Conservation (phyloP, 2,329 filamentous ascomycete genomes). For the Clonostachys rosea region DNA sequence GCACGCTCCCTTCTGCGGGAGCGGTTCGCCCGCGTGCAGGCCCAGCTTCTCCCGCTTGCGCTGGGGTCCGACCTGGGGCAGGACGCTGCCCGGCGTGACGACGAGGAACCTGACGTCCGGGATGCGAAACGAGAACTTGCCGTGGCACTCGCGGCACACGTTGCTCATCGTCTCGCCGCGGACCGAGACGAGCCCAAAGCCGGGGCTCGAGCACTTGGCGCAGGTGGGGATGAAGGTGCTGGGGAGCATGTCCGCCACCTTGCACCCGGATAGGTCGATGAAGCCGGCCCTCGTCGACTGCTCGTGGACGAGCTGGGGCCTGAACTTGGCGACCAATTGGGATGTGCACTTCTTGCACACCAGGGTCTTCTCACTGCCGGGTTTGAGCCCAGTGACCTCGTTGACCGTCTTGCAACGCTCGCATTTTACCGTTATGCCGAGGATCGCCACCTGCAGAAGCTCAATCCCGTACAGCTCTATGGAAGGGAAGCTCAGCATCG, state of each 20-base stretch:
- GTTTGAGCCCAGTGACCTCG: slow-evolving; percentile 64
- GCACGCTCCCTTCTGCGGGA: slow-evolving; percentile 50
- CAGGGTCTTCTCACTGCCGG: slow-evolving; percentile 42
- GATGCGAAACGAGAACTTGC: slow-evolving; percentile 74
- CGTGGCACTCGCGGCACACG: slow-evolving; percentile 75
- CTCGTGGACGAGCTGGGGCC: slow-evolving; percentile 67
- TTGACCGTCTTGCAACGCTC: slow-evolving; percentile 70
- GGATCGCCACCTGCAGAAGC: slow-evolving; percentile 61
- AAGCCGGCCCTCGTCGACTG: slow-evolving; percentile 74
- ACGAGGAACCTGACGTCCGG: slow-evolving; percentile 74
- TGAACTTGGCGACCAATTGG: slow-evolving; percentile 48
- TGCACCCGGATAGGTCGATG: slow-evolving; percentile 71
- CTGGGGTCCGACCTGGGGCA: slow-evolving; percentile 33
- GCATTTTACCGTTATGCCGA: slow-evolving; percentile 72
- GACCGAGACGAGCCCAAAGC: slow-evolving; percentile 66
- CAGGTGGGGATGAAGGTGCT: slow-evolving; percentile 80
- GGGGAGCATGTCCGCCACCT: slow-evolving; percentile 70
- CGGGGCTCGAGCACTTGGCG: slow-evolving; percentile 66
- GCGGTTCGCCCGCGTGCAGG: slow-evolving; percentile 49
- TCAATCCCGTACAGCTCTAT: slow-evolving; percentile 76
- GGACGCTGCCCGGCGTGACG: slow-evolving; percentile 52
- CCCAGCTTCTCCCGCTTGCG: slow-evolving; percentile 49
- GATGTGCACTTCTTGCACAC: slow-evolving; percentile 58
- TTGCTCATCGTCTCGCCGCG: slow-evolving; percentile 70
- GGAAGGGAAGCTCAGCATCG: slow-evolving; percentile 74